Conservation (phyloP, 2,329 filamentous ascomycete genomes). For the Ceratocystis lukuohia region DNA sequence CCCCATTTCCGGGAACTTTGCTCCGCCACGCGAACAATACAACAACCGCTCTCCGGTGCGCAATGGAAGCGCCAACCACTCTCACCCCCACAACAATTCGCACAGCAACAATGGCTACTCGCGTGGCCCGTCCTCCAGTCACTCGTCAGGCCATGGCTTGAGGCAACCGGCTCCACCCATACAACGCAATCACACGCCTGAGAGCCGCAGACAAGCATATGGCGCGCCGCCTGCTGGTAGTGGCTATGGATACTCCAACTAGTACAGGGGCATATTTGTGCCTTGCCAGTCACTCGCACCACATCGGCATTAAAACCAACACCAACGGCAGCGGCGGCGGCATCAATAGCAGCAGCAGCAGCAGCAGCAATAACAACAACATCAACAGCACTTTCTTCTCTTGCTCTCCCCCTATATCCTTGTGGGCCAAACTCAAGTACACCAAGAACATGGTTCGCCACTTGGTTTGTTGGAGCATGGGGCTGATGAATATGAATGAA, state of each 20-base stretch:
- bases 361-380: too few relatives aligned
- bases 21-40: conserved; percentile 32
- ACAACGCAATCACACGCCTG: conserved; percentile 42
- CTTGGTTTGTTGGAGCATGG: neutral
- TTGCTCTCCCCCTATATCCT: conserved; percentile 5
- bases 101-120: neutral
- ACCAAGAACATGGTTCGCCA: neutral
- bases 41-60: conserved; percentile 39
- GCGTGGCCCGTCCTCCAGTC: conserved; percentile 1
- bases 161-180: conserved; percentile 35
- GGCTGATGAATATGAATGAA: neutral
- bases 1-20: conserved; percentile 45
- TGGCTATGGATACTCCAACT: conserved; percentile 19
- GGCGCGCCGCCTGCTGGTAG: conserved; percentile 22
- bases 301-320: too few relatives aligned
- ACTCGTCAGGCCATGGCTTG: conserved; percentile 12
- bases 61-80: conserved; percentile 30
- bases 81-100: neutral
- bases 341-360: too few relatives aligned
- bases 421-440: neutral
- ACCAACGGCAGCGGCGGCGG: too few relatives aligned
- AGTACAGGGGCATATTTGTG: conserved; percentile 15
- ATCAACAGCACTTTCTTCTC: conserved; percentile 1
- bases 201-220: conserved; percentile 38
- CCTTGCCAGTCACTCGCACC: too few relatives aligned